A percentile compares a stretch with the other conserved stretches of the same genome.
Conservation (phyloP, 306 rosid genomes). For the Fragaria vesca region DNA sequence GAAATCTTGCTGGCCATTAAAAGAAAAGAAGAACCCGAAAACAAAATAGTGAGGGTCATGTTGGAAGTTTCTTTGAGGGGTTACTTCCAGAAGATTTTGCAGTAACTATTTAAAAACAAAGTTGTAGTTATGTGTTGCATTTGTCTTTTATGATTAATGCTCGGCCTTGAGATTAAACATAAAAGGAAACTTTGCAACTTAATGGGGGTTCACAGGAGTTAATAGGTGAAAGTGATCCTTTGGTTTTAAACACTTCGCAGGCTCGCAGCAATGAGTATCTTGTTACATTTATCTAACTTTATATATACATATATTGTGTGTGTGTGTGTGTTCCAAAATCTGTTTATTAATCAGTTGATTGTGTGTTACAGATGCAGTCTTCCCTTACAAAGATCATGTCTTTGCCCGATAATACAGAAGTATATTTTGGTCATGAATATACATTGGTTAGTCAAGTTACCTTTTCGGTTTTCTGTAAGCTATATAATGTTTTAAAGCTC, state of each 20-base stretch:
- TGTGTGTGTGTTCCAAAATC: neutral
- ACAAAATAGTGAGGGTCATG: neutral
- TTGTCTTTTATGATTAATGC: neutral
- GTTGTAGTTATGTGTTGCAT: neutral
- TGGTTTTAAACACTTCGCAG: neutral
- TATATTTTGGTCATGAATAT: slow-evolving; percentile 86
- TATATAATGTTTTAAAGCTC: slow-evolving; percentile 5
- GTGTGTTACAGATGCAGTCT: slow-evolving; percentile 64
- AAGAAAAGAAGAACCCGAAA: too few relatives aligned
- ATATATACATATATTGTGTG: neutral
- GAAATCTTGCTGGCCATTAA: neutral
- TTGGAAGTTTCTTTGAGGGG: neutral
- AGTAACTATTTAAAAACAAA: neutral
- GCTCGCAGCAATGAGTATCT: neutral
- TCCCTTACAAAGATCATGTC: slow-evolving; percentile 74
- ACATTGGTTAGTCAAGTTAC: slow-evolving; percentile 62
- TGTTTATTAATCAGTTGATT: slow-evolving; percentile 6
- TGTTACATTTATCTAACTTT: neutral
- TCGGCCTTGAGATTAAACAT: neutral
- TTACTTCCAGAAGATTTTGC: neutral
- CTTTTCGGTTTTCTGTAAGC: slow-evolving; percentile 14
- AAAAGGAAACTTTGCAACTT: slow-evolving; percentile 2
- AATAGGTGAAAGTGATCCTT: neutral
- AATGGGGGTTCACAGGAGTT: neutral
- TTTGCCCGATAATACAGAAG: slow-evolving; percentile 72